phyloP scores from a whole-genome alignment of 495 filamentous ascomycete genomes.

The Pseudomonodictys pantanalensis region DNA sequence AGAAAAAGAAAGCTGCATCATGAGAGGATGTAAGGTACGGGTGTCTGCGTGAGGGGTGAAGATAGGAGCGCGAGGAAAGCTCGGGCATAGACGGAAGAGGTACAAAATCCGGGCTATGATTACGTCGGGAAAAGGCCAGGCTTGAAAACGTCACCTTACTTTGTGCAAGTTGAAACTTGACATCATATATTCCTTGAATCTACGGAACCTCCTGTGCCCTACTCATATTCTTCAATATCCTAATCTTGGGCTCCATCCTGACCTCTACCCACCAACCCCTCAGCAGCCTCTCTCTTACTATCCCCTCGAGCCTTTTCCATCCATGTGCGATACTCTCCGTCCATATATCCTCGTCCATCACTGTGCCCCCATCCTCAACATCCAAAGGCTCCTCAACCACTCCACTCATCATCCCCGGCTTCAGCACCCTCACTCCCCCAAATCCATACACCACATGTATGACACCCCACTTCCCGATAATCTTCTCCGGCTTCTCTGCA shows the following conservation, averaged over 20 bases:
- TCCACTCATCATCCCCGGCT: conserved; percentile 45
- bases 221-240: conserved; percentile 21
- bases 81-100: too few relatives aligned
- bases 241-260: conserved; percentile 57
- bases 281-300: conserved; percentile 14
- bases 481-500: conserved; percentile 59
- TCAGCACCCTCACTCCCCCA: conserved; percentile 62
- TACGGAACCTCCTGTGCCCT: neutral
- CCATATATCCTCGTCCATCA: conserved; percentile 45
- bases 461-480: conserved; percentile 68
- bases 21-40: too few relatives aligned
- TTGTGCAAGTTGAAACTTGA: too few relatives aligned
- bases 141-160: too few relatives aligned
- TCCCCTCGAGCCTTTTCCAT: conserved; percentile 19
- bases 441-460: conserved; percentile 68
- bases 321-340: conserved; percentile 47
- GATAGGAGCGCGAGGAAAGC: neutral
- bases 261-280: conserved; percentile 48
- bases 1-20: conserved; percentile 81
- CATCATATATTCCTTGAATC: too few relatives aligned
- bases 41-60: conserved; percentile 18
- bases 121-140: too few relatives aligned
- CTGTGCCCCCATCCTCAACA: conserved; percentile 21
- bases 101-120: too few relatives aligned
- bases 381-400: conserved; percentile 1